A percentile compares a stretch with the other conserved stretches of the same genome.
Evolutionary conservation across 306 rosid species (phyloP).

Genomic region (Luffa aegyptiaca): DNA sequence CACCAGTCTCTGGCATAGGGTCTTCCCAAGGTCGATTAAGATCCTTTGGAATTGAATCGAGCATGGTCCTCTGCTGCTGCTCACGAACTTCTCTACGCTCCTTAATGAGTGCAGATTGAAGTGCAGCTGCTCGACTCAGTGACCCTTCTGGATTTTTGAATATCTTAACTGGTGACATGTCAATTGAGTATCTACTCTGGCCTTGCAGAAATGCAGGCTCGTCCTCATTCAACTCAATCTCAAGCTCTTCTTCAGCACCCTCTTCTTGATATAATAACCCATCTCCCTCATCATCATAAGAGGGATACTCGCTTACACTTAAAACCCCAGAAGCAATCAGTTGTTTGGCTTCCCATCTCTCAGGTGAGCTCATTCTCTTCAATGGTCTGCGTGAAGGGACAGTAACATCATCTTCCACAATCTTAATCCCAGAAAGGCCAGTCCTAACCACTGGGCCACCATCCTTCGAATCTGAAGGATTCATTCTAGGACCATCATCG

Average conservation of each 20-base stretch:
- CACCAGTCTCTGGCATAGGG: constrained; percentile 86
- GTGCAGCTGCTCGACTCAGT: constrained; percentile 81
- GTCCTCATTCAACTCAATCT: constrained; percentile 80
- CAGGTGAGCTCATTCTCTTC: constrained; percentile 93
- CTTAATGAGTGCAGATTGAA: constrained; percentile 81
- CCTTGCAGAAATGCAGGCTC: constrained; percentile 85
- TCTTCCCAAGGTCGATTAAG: constrained; percentile 97
- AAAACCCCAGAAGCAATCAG: constrained; percentile 77
- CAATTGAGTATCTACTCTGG: constrained; percentile 68
- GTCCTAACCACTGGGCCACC: constrained; percentile 60
- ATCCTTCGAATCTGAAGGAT: constrained; percentile 55
- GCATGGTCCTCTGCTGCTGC: constrained; percentile 82
- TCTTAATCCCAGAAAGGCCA: constrained; percentile 79
- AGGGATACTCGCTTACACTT: constrained; percentile 59
- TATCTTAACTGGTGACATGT: constrained; percentile 89
- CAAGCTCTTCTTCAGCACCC: constrained; percentile 86
- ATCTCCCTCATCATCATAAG: constrained; percentile 80
- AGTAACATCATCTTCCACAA: constrained; percentile 53
- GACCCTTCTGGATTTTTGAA: constrained; percentile 92
- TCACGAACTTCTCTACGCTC: constrained; percentile 90
- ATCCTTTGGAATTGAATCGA: constrained; percentile 86
- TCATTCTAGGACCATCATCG: constrained; percentile 41
- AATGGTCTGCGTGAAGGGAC: constrained; percentile 60
- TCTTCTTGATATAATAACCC: constrained; percentile 67
- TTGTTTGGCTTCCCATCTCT: constrained; percentile 87